Evolutionary conservation across 805 yeast species (phyloP).

Genomic region (Cyberlindnera maclurae): DNA sequence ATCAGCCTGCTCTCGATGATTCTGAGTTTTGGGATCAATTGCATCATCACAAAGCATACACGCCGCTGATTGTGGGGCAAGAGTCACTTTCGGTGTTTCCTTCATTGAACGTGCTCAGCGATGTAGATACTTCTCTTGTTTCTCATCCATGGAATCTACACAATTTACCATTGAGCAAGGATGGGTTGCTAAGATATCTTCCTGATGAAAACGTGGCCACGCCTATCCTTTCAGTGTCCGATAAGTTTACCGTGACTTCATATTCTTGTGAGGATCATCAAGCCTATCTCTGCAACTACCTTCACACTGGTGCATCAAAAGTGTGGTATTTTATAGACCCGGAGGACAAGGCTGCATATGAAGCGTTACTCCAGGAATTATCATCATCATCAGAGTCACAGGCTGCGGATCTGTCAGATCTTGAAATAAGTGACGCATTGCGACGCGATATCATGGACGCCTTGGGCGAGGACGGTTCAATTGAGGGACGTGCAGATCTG

Average conservation of each 20-base stretch:
- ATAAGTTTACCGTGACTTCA: conserved; percentile 45
- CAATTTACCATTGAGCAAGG: conserved; percentile 42
- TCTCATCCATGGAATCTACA: conserved; percentile 48
- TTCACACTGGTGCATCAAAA: conserved; percentile 47
- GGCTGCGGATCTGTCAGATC: background rate
- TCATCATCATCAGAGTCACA: background rate
- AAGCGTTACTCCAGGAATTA: conserved; percentile 40
- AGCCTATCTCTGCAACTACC: conserved; percentile 45
- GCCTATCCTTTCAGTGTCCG: conserved; percentile 43
- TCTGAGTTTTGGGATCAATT: conserved; percentile 12
- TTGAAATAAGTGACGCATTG: conserved; percentile 10
- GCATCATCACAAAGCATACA: too few species aligned
- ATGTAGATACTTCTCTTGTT: too few species aligned
- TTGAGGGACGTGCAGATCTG: conserved; percentile 9
- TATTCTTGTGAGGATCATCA: conserved; percentile 61
- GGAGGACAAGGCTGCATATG: conserved; percentile 44
- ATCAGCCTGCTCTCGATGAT: conserved; percentile 7
- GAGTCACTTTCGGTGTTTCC: too few species aligned
- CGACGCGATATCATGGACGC: conserved; percentile 17
- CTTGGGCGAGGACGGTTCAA: conserved; percentile 11
- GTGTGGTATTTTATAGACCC: conserved; percentile 62
- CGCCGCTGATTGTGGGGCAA: too few species aligned
- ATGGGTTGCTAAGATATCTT: conserved; percentile 40
- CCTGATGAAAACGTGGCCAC: conserved; percentile 35
- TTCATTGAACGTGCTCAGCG: too few species aligned